Percentiles rank a stretch among this genome's conserved stretches.
phyloP scores from a whole-genome alignment of 495 filamentous ascomycete genomes.

The Xanthoparmelia taractica region DNA sequence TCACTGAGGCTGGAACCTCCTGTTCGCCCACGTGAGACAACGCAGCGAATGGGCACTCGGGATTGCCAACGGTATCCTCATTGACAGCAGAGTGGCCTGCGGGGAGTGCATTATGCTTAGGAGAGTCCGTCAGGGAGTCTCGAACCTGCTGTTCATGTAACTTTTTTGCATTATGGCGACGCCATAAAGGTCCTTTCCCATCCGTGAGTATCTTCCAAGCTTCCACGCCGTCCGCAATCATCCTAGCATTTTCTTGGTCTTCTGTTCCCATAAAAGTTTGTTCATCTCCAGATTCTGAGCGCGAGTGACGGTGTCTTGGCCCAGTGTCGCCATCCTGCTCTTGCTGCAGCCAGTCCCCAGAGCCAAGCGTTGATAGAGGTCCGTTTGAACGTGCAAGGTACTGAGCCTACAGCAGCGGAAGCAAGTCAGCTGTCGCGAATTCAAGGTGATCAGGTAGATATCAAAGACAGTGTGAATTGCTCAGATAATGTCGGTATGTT shows the following conservation, averaged over 20 bases:
- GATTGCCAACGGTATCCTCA: slow-evolving; percentile 15
- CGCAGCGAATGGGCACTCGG: slow-evolving; percentile 42
- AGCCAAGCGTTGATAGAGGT: background rate
- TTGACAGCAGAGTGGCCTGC: slow-evolving; percentile 10
- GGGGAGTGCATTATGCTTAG: background rate
- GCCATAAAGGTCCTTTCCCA: slow-evolving; percentile 12
- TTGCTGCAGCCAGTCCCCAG: background rate
- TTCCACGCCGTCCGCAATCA: slow-evolving; percentile 14
- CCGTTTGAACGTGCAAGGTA: background rate
- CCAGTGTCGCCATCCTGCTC: background rate
- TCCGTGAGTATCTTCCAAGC: slow-evolving; percentile 16
- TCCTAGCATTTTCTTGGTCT: slow-evolving; percentile 10
- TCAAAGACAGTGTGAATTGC: background rate
- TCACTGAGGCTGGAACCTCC: slow-evolving; percentile 24
- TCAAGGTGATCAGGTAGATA: background rate
- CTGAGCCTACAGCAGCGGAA: background rate
- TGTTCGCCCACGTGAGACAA: slow-evolving; percentile 22
- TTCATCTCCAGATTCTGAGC: background rate
- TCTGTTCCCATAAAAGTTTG: background rate
- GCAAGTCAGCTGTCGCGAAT: background rate
- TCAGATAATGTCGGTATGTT: slow-evolving; percentile 31
- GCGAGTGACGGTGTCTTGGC: background rate
- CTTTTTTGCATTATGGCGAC: slow-evolving; percentile 3
- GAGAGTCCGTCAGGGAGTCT: background rate
- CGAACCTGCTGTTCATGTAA: background rate